Base-by-base conservation (phyloP, 2,329 filamentous ascomycete species). In the Thelonectria rubi region DNA sequence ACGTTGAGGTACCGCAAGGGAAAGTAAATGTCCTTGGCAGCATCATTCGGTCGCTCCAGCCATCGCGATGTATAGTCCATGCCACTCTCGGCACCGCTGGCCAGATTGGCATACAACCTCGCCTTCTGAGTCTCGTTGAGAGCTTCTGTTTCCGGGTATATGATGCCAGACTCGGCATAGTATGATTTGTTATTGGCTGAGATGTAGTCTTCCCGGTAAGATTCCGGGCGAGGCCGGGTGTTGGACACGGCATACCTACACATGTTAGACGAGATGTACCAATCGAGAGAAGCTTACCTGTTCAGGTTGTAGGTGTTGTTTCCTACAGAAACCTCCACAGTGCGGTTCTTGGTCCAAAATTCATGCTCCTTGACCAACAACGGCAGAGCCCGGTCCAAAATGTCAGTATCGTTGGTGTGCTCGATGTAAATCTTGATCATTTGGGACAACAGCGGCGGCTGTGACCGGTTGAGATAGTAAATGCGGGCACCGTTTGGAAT, bases 401-500 rank as follows among this genome's bases (percentile, higher is more conserved):
- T 82, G 47, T 79, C 82, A 0, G 82, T 85, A 68, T 91, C 88
- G 49, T 88, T 85, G 26, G 88, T 90, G 71, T 89, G 83, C 60
- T 89, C 82, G 34, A 91, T 76, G 65, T 91, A 91, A 14, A 81
- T 75, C 65, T 83, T 84, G 54, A 91, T 83, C 88, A 91, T 91
- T 73, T 87, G 84, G 2, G 88, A 80, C 53, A 91, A 76, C 47
- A 91, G 73, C 1, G 88, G 88, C 17, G 88, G 88, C 74, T 91
- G 88, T 2, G 87, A 89, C 30, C 88, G 82, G 72, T 91, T 89
- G 56, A 89, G 79, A 66, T 90, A 91, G 78, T 91, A 90, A 24
- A 85, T 69, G 14, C 88, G 80, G n/a, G 86, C 87, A 8, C 88
- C 88, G 62, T 91, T 91, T 39, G 88, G 88, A 4, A 91, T 82